Conservation (phyloP, 306 rosid species). For the Oemleria cerasiformis region DNA sequence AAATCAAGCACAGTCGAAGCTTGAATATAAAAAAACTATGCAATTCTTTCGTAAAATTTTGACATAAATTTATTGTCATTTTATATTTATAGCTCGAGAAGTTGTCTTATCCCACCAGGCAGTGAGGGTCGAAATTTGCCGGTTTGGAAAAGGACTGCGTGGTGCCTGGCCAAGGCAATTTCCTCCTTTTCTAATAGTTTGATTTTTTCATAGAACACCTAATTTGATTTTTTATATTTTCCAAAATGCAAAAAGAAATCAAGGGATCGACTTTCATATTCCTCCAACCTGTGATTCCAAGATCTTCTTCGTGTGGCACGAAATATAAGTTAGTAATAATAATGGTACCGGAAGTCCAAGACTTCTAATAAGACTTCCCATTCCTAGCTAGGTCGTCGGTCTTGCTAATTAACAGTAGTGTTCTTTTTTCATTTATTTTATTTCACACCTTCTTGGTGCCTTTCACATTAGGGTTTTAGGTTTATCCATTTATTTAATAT, state of each 20-base stretch:
- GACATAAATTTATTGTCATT: no score
- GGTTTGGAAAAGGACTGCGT: not conserved
- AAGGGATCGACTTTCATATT: no score
- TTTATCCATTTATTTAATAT: not conserved
- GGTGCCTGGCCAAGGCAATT: not conserved
- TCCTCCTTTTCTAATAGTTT: not conserved
- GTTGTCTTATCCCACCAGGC: no score
- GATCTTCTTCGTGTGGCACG: not conserved
- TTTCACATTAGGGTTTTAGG: not conserved
- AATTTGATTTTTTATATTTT: constrained; percentile 1
- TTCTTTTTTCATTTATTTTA: not conserved
- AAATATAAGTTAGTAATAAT: not conserved
- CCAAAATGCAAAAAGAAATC: no score
- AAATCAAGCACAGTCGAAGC: no score
- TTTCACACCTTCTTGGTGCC: not conserved
- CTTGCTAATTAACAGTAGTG: not conserved
- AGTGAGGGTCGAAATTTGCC: not conserved
- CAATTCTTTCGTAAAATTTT: no score
- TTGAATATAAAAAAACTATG: no score
- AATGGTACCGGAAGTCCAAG: not conserved
- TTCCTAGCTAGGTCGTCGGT: not conserved
- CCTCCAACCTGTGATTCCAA: no score
- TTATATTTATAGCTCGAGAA: no score
- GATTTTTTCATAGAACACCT: constrained; percentile 12
- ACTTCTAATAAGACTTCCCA: not conserved